Base-by-base conservation (phyloP, 208 protist genomes). In the Endotrypanum monterogeii region DNA sequence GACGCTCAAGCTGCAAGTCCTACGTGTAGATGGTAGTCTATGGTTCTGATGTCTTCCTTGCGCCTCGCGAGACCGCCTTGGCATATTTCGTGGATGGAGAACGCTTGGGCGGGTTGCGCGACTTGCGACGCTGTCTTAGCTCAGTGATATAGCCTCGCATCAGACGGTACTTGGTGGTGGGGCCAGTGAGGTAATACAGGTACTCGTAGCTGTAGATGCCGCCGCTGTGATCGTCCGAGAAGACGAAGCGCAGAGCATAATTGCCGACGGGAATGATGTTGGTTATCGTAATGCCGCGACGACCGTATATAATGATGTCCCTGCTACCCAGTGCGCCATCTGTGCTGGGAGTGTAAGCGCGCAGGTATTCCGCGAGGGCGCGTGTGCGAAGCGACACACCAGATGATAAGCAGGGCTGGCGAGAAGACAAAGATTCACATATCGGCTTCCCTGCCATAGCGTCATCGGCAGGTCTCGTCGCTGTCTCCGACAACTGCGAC, bases 131-230 rank as follows among this genome's bases (percentile, higher is more conserved):
- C 35, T 7, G 60, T 20, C 82, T 73, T 58, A 97, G 77, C 32
- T 75, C 77, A n/a, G 61, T 37, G 48, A 97, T 83, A 75, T 97
- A 97, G n/a, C 80, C 83, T 1, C 93, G 87, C 93, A 97, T 97
- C 32, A 86, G 66, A 12, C 82, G 52, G 55, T 90, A 95, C 70
- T 96, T 94, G 23, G 55, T 71, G 37, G 48, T 7, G 0, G 81
- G 71, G 0, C 73, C 68, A 0, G 84, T 90, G 28, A 97, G 63
- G 46, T 89, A 76, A 68, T 93, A 92, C 1, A 97, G 71, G 74
- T 94, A 96, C 56, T 93, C 89, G 71, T 94, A 98, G 25, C 82
- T 80, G 83, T 93, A 98, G 58, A 98, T 91, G 48, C 94, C 94
- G 51, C 89, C 90, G 1, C 60, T 78, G 80, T 98, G 94, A 28